Percentiles rank a stretch among this genome's conserved stretches.
phyloP scores from a whole-genome alignment of 495 filamentous ascomycete genomes.

The Paragyromitra xinjiangensis region DNA sequence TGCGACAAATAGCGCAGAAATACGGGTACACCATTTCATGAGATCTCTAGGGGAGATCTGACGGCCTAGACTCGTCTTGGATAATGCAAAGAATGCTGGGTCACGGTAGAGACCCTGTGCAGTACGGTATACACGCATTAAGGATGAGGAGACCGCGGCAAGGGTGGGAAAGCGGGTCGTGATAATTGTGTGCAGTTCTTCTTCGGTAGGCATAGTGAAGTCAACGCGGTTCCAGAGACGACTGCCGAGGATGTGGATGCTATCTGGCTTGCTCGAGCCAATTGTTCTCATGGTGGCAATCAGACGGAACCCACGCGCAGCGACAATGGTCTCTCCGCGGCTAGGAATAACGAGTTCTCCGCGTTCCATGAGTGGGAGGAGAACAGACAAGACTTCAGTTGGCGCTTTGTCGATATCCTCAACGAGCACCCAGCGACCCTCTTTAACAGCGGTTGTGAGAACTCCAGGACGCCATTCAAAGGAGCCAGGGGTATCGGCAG shows the following conservation, averaged over 20 bases:
- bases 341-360: conserved; percentile 86
- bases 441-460: conserved; percentile 87
- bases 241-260: conserved; percentile 73
- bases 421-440: conserved; percentile 95
- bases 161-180: conserved; percentile 73
- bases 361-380: conserved; percentile 88
- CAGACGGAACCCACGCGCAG: conserved; percentile 82
- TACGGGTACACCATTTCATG: conserved; percentile 84
- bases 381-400: conserved; percentile 89
- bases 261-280: conserved; percentile 53
- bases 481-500: conserved; percentile 80
- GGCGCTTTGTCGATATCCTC: conserved; percentile 96
- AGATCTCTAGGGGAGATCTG: conserved; percentile 79
- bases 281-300: conserved; percentile 88
- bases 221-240: conserved; percentile 81
- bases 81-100: conserved; percentile 65
- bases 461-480: conserved; percentile 95
- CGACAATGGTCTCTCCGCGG: conserved; percentile 82
- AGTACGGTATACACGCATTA: conserved; percentile 78
- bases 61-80: conserved; percentile 66
- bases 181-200: conserved; percentile 80
- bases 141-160: conserved; percentile 70
- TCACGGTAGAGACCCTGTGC: conserved; percentile 66
- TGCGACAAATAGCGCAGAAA: conserved; percentile 68
- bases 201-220: conserved; percentile 70